phyloP scores from a whole-genome alignment of 1,139 yeast species.

The Yamadazyma trypodendri region DNA sequence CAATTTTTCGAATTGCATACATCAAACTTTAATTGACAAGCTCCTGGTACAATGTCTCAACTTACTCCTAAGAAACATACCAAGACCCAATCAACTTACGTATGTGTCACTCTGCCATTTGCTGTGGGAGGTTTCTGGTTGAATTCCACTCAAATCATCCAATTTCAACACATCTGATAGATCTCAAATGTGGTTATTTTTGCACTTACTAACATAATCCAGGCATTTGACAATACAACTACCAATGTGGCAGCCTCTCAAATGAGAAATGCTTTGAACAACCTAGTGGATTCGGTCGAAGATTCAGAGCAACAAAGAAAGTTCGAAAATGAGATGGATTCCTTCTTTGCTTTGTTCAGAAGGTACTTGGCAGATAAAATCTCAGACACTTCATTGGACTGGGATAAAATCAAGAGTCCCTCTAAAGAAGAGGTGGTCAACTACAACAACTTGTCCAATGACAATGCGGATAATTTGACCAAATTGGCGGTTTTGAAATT shows the following conservation, averaged over 20 bases:
- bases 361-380: slow-evolving; percentile 90
- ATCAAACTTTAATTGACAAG: neutral
- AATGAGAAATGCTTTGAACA: slow-evolving; percentile 94
- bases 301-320: slow-evolving; percentile 54
- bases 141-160: too few relatives aligned
- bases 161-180: slow-evolving; percentile 1
- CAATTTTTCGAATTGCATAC: slow-evolving; percentile 1
- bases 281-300: slow-evolving; percentile 75
- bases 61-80: slow-evolving; percentile 56
- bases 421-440: slow-evolving; percentile 82
- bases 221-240: slow-evolving; percentile 94
- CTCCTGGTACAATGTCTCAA: slow-evolving; percentile 13
- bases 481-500: slow-evolving; percentile 93
- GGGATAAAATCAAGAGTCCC: slow-evolving; percentile 97
- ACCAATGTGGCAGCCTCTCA: slow-evolving; percentile 96
- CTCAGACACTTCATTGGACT: slow-evolving; percentile 76
- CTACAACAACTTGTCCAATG: slow-evolving; percentile 52
- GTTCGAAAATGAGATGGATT: slow-evolving; percentile 93
- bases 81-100: slow-evolving; percentile 71
- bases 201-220: slow-evolving; percentile 20
- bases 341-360: slow-evolving; percentile 89
- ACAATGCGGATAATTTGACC: slow-evolving; percentile 49
- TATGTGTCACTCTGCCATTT: slow-evolving; percentile 26
- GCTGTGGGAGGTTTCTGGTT: neutral
- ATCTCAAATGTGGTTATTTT: neutral